Evolutionary conservation across 2,329 filamentous ascomycete species (phyloP), one percentile per base, ranked within the genome.

Genomic region (Dactylonectria estremocensis): DNA sequence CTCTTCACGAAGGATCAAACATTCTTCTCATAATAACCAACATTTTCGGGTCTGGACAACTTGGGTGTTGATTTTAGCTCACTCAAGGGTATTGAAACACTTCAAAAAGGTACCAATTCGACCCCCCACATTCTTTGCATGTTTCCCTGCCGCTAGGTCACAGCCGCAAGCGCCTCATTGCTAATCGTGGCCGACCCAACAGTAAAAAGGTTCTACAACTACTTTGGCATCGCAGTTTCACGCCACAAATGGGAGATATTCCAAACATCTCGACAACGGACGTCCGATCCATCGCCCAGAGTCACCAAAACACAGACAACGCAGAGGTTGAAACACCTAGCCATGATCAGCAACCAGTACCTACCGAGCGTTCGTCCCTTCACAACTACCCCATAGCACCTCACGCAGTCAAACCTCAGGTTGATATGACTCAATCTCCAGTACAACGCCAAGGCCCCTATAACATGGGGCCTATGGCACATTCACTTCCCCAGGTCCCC

Each of bases 381-480:
- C 74, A 74, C 49, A 72, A 72, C 50, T 67, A 79, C 11, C 77
- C 80, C 68, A 72, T 71, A 18, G 72, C 77, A 18, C 73, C 79
- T 61, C 80, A 83, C 76, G 74, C 80, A 3, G 85, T 84, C 69
- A 77, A 80, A 18, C 75, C 78, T 33, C 84, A 86, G 62, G 78
- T 83, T 69, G 82, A 84, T 61, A 83, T 85, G 80, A 70, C 78
- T 50, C 76, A 78, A 43, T 68, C 67, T 37, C 59, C 72, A 5
- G 71, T 64, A 1, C 61, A 64, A 35, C 72, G 74, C 14, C 72
- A 74, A 53, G 80, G 71, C 5, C 77, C 81, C 8, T 88, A 85
- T 76, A 86, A 85, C 70, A 86, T 88, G 85, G 77, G 72, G 20
- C 69, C 78, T 16, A 82, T 89, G 80, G 77, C 78, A 33, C 82